Conservation (phyloP, 2,329 filamentous ascomycete genomes). For the Sporothrix phasma region DNA sequence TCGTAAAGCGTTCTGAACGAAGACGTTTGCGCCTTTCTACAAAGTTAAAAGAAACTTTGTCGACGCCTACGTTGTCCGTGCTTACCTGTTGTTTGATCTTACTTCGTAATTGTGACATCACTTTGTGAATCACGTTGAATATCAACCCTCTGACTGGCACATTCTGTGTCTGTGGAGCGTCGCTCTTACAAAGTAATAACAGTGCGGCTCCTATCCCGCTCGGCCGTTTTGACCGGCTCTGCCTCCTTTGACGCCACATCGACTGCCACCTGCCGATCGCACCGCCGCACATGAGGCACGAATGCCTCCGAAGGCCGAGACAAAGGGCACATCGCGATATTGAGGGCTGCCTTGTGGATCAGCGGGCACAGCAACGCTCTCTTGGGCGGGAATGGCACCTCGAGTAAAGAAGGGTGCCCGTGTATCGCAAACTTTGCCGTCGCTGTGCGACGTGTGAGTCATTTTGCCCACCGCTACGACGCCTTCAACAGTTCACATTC, state of each 20-base stretch:
- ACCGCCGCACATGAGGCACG: not conserved
- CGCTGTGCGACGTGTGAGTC: not conserved
- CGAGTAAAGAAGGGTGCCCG: not conserved
- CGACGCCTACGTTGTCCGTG: too few species aligned
- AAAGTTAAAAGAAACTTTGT: too few species aligned
- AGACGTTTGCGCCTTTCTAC: too few species aligned
- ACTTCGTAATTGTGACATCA: too few species aligned
- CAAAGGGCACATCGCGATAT: constrained; percentile 11
- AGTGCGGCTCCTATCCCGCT: not conserved
- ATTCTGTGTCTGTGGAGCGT: too few species aligned
- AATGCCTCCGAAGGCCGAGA: constrained; percentile 10
- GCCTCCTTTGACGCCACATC: not conserved
- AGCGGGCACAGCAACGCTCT: not conserved
- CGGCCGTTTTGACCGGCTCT: not conserved
- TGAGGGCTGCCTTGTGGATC: not conserved
- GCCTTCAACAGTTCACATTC: too few species aligned
- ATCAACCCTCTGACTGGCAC: not conserved
- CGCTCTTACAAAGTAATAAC: too few species aligned
- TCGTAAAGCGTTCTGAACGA: too few species aligned
- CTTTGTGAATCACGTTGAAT: too few species aligned
- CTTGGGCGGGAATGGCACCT: not conserved
- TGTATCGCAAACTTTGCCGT: not conserved
- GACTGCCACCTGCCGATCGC: constrained; percentile 3
- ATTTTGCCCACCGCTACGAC: not conserved
- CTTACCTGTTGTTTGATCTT: too few species aligned